These are phyloP conservation scores for Marchantia paleacea DNA, from an alignment of 225 moss, liverwort and hornwort species.

Conservation along the genomic window DNA sequence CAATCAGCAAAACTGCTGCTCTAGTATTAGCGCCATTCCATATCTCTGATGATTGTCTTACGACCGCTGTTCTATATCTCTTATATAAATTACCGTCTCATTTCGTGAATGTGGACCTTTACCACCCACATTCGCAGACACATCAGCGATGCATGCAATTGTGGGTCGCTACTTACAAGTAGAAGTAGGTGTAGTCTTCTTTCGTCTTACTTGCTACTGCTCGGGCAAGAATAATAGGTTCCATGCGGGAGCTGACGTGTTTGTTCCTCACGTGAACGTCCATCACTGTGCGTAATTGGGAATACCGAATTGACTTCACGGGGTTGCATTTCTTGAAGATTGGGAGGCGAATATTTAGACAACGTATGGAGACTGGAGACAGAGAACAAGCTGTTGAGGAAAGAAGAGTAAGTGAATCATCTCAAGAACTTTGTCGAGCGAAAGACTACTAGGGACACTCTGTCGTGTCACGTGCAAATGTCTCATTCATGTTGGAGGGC, in stretches of 20 bases:
- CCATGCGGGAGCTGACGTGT: not conserved
- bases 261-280: not conserved
- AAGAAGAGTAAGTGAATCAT: slow-evolving; percentile 58
- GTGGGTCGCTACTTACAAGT: no score
- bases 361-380: slow-evolving; percentile 95
- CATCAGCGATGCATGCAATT: no score
- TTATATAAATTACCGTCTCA: no score
- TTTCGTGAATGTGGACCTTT: no score
- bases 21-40: no score
- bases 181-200: not conserved
- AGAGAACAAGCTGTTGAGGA: slow-evolving; percentile 93
- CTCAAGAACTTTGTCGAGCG: not conserved
- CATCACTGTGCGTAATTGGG: not conserved
- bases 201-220: not conserved
- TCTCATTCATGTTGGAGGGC: not conserved
- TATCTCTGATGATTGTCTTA: no score
- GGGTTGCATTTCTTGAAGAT: slow-evolving; percentile 48
- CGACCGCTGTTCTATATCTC: no score
- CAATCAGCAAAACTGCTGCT: no score
- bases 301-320: not conserved
- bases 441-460: not conserved
- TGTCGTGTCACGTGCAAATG: not conserved
- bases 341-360: slow-evolving; percentile 87
- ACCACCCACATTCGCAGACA: no score
- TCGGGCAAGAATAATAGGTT: not conserved